Evolutionary conservation across 1,284 basidiomycete genomes (phyloP), one percentile per base, ranked within the genome.

Genomic region (Leccinum subatratum): DNA sequence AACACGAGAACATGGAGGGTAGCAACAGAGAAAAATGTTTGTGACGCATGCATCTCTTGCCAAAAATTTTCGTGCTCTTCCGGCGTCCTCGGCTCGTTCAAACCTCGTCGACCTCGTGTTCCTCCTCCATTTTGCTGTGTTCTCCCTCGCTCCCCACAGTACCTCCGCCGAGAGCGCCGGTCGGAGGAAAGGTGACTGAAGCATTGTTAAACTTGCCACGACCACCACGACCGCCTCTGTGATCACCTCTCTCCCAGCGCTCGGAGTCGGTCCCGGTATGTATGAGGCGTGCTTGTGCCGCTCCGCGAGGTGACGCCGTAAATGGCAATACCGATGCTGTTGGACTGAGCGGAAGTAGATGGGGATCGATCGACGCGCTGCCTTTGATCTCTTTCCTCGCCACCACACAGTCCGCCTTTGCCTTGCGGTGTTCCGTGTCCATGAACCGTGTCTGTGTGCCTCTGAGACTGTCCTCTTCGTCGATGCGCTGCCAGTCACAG

Each of bases 61-160:
- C 85, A 91, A 72, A 88, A 89, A 65, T 74, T 81, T 68, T 90
- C 86, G 61, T 83, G 80, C 70, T 88, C 88, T 70, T 90, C 87
- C 7, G 76, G 73, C 0, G 83, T 82, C 62, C 86, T 85, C 16
- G 28, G 81, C 34, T 85, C 83, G 2, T 72, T 74, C 39, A 79
- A 73, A 42, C n/a, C n/a, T n/a, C n/a, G n/a, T n/a, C n/a, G n/a
- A 70, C 62, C 12, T 73, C 70, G 45, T 68, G 63, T 62, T 70
- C 74, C 63, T 72, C 72, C 63, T 73, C 78, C 51, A 75, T 68
- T 14, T 72, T 70, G 56, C 67, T 70, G 64, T 71, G 69, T 6
- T 79, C 77, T 25, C 75, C 77, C 48, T 78, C 75, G 54, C 72
- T 77, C 28, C 66, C 73, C 5, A 70, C 69, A 37, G 74, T 70